phyloP scores from a whole-genome alignment of 225 moss, liverwort and hornwort genomes.

The Straminergon stramineum region DNA sequence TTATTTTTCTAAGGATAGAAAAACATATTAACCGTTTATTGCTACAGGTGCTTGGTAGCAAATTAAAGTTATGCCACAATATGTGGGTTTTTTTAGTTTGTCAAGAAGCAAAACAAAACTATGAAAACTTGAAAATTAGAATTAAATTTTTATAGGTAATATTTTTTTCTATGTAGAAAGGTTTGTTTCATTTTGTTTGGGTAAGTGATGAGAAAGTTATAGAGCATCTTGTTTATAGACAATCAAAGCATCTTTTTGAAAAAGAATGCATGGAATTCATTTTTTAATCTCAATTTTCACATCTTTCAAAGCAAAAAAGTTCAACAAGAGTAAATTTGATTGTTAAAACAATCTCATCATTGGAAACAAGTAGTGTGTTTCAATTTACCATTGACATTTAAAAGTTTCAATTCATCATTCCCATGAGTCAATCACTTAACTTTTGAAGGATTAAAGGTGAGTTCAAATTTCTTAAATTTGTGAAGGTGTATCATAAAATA shows the following conservation, averaged over 20 bases:
- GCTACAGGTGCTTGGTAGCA: no score
- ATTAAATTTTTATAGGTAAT: background rate
- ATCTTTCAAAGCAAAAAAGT: background rate
- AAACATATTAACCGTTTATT: no score
- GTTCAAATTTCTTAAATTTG: no score
- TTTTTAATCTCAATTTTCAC: background rate
- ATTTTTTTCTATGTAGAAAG: background rate
- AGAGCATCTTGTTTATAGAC: background rate
- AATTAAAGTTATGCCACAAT: no score
- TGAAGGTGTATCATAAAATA: no score
- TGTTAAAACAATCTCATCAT: background rate
- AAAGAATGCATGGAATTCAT: accelerated
- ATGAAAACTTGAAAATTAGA: background rate
- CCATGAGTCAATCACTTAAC: no score
- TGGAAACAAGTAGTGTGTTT: no score
- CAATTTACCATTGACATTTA: no score
- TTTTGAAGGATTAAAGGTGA: no score
- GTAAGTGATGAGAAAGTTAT: background rate
- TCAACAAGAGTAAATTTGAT: accelerated
- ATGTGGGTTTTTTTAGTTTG: background rate
- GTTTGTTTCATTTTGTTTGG: background rate
- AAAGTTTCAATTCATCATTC: no score
- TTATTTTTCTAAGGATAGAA: no score
- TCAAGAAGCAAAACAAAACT: accelerated
- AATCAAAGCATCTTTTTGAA: background rate